These are phyloP conservation scores for Lactarius sp. DNA, from an alignment of 768 basidiomycete species.

Conservation along the genomic window DNA sequence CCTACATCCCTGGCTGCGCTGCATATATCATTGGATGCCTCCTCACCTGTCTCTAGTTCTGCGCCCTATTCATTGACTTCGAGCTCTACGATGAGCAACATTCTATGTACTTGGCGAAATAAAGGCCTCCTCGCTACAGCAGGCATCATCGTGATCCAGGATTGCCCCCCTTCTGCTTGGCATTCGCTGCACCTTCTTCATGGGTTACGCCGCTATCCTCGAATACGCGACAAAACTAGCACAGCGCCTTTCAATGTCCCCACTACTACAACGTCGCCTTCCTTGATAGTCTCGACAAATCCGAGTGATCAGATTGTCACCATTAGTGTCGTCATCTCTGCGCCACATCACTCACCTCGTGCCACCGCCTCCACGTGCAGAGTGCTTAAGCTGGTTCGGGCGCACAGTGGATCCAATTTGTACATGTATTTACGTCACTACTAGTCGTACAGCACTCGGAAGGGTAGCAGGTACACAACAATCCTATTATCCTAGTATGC, in stretches of 20 bases:
- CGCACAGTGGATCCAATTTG: constrained; percentile 1
- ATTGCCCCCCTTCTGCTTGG: neutral
- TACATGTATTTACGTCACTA: constrained; percentile 8
- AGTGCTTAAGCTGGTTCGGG: neutral
- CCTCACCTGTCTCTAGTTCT: no score
- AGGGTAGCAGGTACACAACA: no score
- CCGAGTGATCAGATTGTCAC: neutral
- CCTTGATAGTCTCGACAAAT: neutral
- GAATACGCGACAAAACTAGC: neutral
- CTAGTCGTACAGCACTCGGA: no score
- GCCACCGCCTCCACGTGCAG: neutral
- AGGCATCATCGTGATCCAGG: neutral
- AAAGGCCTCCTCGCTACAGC: neutral
- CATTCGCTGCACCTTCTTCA: neutral
- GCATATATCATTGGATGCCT: no score
- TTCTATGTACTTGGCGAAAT: neutral
- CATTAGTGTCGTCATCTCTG: neutral
- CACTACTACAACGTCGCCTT: neutral
- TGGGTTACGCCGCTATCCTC: neutral
- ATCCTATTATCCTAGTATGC: constrained; percentile 28
- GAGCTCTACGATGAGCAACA: no score
- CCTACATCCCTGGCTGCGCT: no score
- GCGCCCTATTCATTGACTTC: no score
- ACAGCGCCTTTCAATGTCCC: neutral
- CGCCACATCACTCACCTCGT: neutral